A percentile compares a stretch with the other conserved stretches of the same genome.
Evolutionary conservation across 495 filamentous ascomycete species (phyloP).

Genomic region (Penicillium diatomitis): DNA sequence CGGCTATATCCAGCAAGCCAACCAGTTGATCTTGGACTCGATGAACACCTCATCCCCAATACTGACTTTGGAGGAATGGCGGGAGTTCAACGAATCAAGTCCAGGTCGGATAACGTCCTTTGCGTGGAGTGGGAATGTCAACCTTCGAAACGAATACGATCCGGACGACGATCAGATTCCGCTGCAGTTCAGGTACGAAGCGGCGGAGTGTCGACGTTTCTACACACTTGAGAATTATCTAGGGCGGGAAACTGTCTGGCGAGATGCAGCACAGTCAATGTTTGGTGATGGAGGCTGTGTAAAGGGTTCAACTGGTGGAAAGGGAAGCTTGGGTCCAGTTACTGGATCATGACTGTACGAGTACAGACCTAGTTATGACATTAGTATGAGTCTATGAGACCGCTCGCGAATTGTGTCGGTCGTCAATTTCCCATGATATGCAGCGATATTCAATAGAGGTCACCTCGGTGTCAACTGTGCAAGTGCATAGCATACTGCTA

Average conservation of each 20-base stretch:
- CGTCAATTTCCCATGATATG: no score
- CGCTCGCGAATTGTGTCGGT: no score
- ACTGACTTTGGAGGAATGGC: constrained; percentile 26
- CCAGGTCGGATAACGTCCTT: constrained; percentile 10
- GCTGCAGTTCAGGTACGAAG: constrained; percentile 30
- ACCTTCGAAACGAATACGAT: constrained; percentile 22
- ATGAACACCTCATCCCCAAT: constrained; percentile 17
- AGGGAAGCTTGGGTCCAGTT: constrained; percentile 16
- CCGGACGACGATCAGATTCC: constrained; percentile 20
- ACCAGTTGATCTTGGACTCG: constrained; percentile 8
- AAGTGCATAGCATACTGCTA: no score
- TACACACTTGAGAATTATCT: constrained; percentile 25
- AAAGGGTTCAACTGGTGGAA: constrained; percentile 18
- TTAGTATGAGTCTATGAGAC: no score
- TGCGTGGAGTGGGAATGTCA: constrained; percentile 18
- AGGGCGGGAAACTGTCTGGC: constrained; percentile 18
- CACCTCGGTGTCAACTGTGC: no score
- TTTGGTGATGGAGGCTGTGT: constrained; percentile 19
- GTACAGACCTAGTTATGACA: no score
- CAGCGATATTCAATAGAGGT: no score
- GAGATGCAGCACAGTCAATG: constrained; percentile 19
- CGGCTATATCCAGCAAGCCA: constrained; percentile 24
- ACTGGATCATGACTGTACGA: no score
- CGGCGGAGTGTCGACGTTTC: constrained; percentile 31
- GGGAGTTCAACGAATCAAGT: constrained; percentile 17